Percentiles rank a stretch among this genome's conserved stretches.
These are phyloP conservation scores for Castanea crenata DNA, from an alignment of 306 rosid genomes.

Conservation along the genomic window DNA sequence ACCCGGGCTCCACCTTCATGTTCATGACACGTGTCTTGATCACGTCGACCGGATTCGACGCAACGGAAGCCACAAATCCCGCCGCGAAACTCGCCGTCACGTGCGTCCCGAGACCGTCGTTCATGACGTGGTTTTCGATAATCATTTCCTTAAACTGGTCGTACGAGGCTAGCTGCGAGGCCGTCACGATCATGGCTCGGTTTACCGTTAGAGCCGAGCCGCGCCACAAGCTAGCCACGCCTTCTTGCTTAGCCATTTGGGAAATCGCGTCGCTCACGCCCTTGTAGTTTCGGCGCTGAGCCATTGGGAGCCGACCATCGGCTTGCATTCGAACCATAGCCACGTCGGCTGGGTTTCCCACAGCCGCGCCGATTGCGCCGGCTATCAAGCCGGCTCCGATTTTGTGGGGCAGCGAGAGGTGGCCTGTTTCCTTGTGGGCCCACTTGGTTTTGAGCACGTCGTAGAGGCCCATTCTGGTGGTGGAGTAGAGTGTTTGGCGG, in stretches of 20 bases:
- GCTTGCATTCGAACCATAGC: conserved; percentile 98
- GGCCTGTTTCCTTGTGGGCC: conserved; percentile 50
- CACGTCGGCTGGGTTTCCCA: conserved; percentile 85
- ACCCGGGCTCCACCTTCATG: conserved; percentile 69
- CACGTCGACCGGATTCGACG: conserved; percentile 89
- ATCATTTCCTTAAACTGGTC: conserved; percentile 74
- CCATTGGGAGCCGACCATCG: conserved; percentile 69
- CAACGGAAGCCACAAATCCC: conserved; percentile 86
- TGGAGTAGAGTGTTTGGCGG: conserved; percentile 75
- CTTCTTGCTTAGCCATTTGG: conserved; percentile 61
- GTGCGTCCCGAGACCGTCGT: conserved; percentile 74
- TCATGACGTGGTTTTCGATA: conserved; percentile 50
- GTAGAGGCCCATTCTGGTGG: conserved; percentile 86
- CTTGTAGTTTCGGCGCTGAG: conserved; percentile 64
- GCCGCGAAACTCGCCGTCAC: conserved; percentile 84
- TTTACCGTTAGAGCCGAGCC: conserved; percentile 86
- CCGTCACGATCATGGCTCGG: conserved; percentile 94
- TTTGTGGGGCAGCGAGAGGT: conserved; percentile 42
- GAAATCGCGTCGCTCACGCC: conserved; percentile 68
- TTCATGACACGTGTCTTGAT: conserved; percentile 92
- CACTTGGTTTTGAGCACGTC: conserved; percentile 63
- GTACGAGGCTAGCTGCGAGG: conserved; percentile 83
- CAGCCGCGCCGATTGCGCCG: conserved; percentile 77
- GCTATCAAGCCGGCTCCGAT: conserved; percentile 63
- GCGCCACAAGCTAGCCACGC: conserved; percentile 77